Base-by-base conservation (phyloP, 192 early-diverging fungal species). In the Dispira simplex region DNA sequence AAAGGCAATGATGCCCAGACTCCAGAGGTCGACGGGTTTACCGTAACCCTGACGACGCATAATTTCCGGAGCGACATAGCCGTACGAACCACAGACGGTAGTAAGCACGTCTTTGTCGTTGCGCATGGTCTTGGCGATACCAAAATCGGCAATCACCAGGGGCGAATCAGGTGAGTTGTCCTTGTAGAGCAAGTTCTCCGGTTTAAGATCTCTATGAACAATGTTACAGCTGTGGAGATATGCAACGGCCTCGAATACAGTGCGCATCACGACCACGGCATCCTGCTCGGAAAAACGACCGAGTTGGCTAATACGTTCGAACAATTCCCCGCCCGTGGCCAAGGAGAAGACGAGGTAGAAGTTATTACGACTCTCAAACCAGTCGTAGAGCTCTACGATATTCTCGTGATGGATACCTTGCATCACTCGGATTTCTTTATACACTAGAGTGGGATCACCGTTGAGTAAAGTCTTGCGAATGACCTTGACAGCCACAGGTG, bases 1-100 rank as follows among this genome's bases (percentile, higher is more conserved):
- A 68, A 90, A 95, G 43, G 92, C 86, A 62, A 97, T 88, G 16
- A 95, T 82, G 63, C 94, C 94, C 63, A 95, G 84, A 9, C 88
- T 88, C 92, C 92, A 98, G 67, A 98, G 77, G 71, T 98, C 93
- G 2, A 98, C 92, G 20, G 88, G 71, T 71, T 91, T 90, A 43
- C 90, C 87, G 72, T 98, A 89, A 8, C 87, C 86, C 57, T 81
- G 76, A 62, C 88, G 81, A 60, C 82, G 71, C n/a, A 94, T 71
- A 23, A 98, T 83, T 75, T 98, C 93, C 20, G 86, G 87, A 13
- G 88, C 88, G n/a, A 71, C 83, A 73, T 86, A 91, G 26, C 90
- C 90, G 64, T 86, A 83, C 20, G 90, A 91, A 32, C 93, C 93
- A 68, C 91, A 93, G 66, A 90, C 78, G 25, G 91, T 90, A 25